Evolutionary conservation across 2,329 filamentous ascomycete species (phyloP), one percentile per base, ranked within the genome.

Genomic region (Amauroascus niger): DNA sequence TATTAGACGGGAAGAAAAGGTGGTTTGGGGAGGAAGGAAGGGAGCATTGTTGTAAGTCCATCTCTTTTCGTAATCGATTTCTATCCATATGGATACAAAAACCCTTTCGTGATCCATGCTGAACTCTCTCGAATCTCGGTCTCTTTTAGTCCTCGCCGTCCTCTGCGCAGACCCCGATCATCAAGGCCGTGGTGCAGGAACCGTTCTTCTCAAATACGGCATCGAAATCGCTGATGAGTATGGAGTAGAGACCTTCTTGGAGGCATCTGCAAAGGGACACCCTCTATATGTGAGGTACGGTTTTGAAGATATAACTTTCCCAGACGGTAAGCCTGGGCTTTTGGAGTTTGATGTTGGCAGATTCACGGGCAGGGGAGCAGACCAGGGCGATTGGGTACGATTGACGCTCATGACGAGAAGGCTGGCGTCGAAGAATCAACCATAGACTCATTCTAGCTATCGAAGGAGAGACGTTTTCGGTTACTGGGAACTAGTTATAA

Each of bases 131-230:
- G n/a, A 13, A 11, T 3, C 3, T 14, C 18, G 33, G 16, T 30
- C 3, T 13, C 11, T 6, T 46, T 14, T 49, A 68, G 69, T 67
- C 40, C 61, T 73, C 4, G 56, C 60, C 5, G 28, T 63, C 1
- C 62, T 74, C 4, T 62, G 63, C 7, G 71, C 69, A 7, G 62
- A 69, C 16, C 64, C 62, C 0, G 56, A 59, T 7, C 63, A 61
- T 53, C 61, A 66, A 33, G 58, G 66, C 3, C 55, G 57, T 16
- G 65, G 65, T 8, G 57, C 65, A n/a, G 66, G 64, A 8, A 61
- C 59, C 1, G 54, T 61, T 16, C 53, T 67, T 11, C 50, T 67
- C 13, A 54, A 59, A 50, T 57, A 59, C 37, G 64, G 66, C 1
- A 55, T 62, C 28, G 55, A 60, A 8, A 35, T 62, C n/a, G 64